These are phyloP conservation scores for Suillus ampliporus DNA, from an alignment of 768 basidiomycete genomes.

Conservation along the genomic window DNA sequence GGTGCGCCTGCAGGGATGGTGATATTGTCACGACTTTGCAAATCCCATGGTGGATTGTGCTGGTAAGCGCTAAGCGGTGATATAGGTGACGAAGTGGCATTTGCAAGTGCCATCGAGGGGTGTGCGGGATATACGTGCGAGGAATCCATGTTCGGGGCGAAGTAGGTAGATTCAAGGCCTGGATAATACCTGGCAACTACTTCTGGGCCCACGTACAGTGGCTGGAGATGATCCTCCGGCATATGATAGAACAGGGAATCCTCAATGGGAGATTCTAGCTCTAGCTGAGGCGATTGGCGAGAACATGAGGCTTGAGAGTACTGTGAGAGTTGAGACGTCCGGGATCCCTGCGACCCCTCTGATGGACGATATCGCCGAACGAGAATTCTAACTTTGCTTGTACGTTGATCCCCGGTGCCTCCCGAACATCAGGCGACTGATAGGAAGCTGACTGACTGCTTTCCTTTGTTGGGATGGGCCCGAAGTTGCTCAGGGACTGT, in stretches of 20 bases:
- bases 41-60: slow-evolving; percentile 2
- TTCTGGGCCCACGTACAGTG: slow-evolving; percentile 29
- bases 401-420: not conserved
- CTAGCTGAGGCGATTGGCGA: slow-evolving; percentile 24
- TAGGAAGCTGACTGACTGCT: not conserved
- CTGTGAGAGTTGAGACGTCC: slow-evolving; percentile 23
- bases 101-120: slow-evolving; percentile 15
- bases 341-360: slow-evolving; percentile 27
- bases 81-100: slow-evolving; percentile 16
- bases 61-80: not conserved
- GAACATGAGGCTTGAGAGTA: slow-evolving; percentile 7
- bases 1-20: not conserved
- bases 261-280: slow-evolving; percentile 19
- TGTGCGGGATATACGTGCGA: slow-evolving; percentile 28
- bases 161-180: slow-evolving; percentile 13
- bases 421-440: not conserved
- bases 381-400: slow-evolving; percentile 3
- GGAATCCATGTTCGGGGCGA: slow-evolving; percentile 14
- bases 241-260: slow-evolving; percentile 19
- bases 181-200: slow-evolving; percentile 28
- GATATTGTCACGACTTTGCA: not conserved
- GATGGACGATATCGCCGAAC: slow-evolving; percentile 18
- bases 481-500: slow-evolving; percentile 9
- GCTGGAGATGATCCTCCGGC: slow-evolving; percentile 28
- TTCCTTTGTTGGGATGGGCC: slow-evolving; percentile 8